A percentile compares a stretch with the other conserved stretches of the same genome.
Conservation (phyloP, 345 rosid genomes). For the Euphorbia tirucalli region DNA sequence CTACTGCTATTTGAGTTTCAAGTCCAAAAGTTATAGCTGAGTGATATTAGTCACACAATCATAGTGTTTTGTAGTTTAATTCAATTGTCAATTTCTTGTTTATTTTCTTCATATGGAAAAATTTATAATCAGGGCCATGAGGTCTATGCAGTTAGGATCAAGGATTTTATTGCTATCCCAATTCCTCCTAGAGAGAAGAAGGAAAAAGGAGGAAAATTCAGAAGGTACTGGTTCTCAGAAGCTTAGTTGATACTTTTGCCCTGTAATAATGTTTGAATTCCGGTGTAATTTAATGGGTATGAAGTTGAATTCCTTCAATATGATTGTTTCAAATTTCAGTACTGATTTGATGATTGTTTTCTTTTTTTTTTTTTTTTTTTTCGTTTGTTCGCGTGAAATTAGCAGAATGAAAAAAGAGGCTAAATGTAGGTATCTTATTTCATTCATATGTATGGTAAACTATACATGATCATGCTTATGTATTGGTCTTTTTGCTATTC, state of each 20-base stretch:
- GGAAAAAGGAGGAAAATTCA: slow-evolving; percentile 20
- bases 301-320: neutral
- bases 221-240: slow-evolving; percentile 26
- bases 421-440: neutral
- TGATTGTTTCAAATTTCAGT: slow-evolving; percentile 1
- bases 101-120: neutral
- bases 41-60: neutral
- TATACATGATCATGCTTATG: too few species aligned
- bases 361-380: neutral
- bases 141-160: slow-evolving; percentile 74
- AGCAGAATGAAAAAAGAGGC: neutral
- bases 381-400: too few species aligned
- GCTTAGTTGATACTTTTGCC: slow-evolving; percentile 36
- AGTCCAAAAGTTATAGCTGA: neutral
- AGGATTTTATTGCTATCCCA: slow-evolving; percentile 63
- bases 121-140: slow-evolving; percentile 58
- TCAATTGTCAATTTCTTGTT: neutral
- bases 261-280: slow-evolving; percentile 2
- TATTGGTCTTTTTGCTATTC: too few species aligned
- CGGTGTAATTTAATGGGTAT: slow-evolving; percentile 2
- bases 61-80: neutral
- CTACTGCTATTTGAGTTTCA: neutral
- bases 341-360: neutral
- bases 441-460: too few species aligned
- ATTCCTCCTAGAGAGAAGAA: slow-evolving; percentile 29